phyloP scores from a whole-genome alignment of 352 stramenopile genomes.

The Elongisporangium anandrum region DNA sequence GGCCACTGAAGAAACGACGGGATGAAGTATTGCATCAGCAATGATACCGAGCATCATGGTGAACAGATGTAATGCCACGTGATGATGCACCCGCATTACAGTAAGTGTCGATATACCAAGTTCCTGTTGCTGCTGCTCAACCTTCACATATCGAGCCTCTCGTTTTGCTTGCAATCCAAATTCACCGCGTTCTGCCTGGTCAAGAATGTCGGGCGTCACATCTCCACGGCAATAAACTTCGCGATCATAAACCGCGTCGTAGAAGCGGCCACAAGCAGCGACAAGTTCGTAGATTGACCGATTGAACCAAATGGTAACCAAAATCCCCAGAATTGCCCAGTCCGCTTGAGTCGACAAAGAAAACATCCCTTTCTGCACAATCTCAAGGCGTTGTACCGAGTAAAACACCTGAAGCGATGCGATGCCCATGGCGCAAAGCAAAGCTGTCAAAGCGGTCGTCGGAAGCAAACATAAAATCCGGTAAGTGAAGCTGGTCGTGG shows the following conservation, averaged over 20 bases:
- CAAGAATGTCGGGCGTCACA: conserved; percentile 41
- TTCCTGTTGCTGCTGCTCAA: conserved; percentile 53
- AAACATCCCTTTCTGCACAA: conserved; percentile 18
- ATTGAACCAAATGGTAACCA: conserved; percentile 44
- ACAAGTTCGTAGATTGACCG: conserved; percentile 29
- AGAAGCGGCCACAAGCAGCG: conserved; percentile 27
- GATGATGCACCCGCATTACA: conserved; percentile 46
- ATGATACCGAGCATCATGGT: conserved; percentile 40
- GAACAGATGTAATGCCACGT: conserved; percentile 31
- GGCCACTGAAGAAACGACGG: no score
- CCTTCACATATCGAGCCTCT: conserved; percentile 36
- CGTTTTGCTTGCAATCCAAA: conserved; percentile 65
- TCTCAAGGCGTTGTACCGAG: conserved; percentile 40
- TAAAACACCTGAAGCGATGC: conserved; percentile 55
- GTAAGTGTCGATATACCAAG: conserved; percentile 51
- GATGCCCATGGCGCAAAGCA: conserved; percentile 33
- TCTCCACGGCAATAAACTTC: conserved; percentile 28
- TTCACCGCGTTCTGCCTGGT: conserved; percentile 55
- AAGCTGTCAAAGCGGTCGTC: conserved; percentile 31
- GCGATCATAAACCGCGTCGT: conserved; percentile 29
- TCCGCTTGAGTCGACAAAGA: conserved; percentile 31
- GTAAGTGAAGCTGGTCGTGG: conserved; percentile 32
- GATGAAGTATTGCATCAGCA: conserved; percentile 14
- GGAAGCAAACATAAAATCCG: conserved; percentile 33
- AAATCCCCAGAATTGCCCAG: conserved; percentile 29